phyloP scores from a whole-genome alignment of 768 basidiomycete genomes.

The Russula sp. region DNA sequence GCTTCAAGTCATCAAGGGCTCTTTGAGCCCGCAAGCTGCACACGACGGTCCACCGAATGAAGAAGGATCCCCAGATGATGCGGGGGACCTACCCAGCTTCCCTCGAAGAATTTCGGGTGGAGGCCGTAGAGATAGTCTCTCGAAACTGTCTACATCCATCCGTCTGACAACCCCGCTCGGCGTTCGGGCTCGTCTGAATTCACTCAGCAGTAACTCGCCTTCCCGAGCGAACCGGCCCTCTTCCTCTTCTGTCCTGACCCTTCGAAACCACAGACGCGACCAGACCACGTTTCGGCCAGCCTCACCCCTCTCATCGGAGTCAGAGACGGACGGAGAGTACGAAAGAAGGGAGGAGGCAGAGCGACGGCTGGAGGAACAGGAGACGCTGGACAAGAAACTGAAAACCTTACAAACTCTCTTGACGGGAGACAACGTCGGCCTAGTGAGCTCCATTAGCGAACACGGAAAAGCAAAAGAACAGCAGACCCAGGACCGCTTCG shows the following conservation, averaged over 20 bases:
- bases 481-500: constrained; percentile 37
- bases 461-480: constrained; percentile 23
- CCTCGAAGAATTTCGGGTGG: constrained; percentile 26
- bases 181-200: constrained; percentile 69
- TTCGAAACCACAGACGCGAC: constrained; percentile 39
- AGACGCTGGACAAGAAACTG: constrained; percentile 63
- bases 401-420: constrained; percentile 67
- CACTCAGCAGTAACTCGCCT: constrained; percentile 53
- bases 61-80: constrained; percentile 15
- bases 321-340: constrained; percentile 49
- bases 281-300: constrained; percentile 18
- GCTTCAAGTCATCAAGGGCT: constrained; percentile 65
- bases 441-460: constrained; percentile 46
- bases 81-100: constrained; percentile 24
- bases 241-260: constrained; percentile 70
- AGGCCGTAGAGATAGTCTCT: constrained; percentile 29
- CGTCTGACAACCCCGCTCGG: constrained; percentile 54
- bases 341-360: constrained; percentile 68
- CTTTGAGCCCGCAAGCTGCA: constrained; percentile 48
- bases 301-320: constrained; percentile 34
- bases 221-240: constrained; percentile 47
- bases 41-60: constrained; percentile 36
- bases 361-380: constrained; percentile 62
- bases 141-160: constrained; percentile 43
- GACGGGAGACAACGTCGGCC: constrained; percentile 68